phyloP scores from a whole-genome alignment of 1,139 yeast genomes.

The Debaryomyces psychrophilus region DNA sequence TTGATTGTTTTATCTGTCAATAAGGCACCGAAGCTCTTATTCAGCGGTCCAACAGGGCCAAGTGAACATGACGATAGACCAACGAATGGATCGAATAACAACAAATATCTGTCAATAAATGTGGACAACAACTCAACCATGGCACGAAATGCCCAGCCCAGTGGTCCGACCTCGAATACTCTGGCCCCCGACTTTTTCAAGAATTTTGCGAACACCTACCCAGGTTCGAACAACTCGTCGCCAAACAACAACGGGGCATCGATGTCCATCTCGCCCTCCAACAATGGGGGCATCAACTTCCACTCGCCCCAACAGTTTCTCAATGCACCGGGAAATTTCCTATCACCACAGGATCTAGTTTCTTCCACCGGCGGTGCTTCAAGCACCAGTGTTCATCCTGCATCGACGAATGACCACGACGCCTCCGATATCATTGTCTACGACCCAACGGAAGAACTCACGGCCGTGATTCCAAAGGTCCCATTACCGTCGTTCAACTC shows the following conservation, averaged over 20 bases:
- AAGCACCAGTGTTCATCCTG: neutral
- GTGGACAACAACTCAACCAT: slow-evolving; percentile 18
- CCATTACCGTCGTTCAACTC: slow-evolving; percentile 70
- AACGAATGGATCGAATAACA: neutral
- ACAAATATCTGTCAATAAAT: slow-evolving; percentile 9
- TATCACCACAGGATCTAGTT: slow-evolving; percentile 35
- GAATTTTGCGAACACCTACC: slow-evolving; percentile 9
- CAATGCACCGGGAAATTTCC: slow-evolving; percentile 38
- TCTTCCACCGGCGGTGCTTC: slow-evolving; percentile 14
- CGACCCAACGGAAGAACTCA: slow-evolving; percentile 58
- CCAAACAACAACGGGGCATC: slow-evolving; percentile 27
- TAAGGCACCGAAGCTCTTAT: slow-evolving; percentile 58
- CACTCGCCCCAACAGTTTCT: slow-evolving; percentile 46
- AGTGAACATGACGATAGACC: slow-evolving; percentile 3
- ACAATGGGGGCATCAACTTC: slow-evolving; percentile 27
- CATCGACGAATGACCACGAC: neutral
- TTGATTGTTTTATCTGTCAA: slow-evolving; percentile 77
- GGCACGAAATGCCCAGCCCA: neutral
- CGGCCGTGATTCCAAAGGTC: slow-evolving; percentile 63
- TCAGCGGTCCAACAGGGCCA: slow-evolving; percentile 24
- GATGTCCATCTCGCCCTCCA: slow-evolving; percentile 43
- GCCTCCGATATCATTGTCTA: slow-evolving; percentile 41
- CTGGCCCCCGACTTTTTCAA: slow-evolving; percentile 13
- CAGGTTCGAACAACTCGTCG: slow-evolving; percentile 28
- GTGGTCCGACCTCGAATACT: slow-evolving; percentile 4